Evolutionary conservation across 768 basidiomycete genomes (phyloP), one percentile per base, ranked within the genome.

Genomic region (Xerocomellus intermedius): DNA sequence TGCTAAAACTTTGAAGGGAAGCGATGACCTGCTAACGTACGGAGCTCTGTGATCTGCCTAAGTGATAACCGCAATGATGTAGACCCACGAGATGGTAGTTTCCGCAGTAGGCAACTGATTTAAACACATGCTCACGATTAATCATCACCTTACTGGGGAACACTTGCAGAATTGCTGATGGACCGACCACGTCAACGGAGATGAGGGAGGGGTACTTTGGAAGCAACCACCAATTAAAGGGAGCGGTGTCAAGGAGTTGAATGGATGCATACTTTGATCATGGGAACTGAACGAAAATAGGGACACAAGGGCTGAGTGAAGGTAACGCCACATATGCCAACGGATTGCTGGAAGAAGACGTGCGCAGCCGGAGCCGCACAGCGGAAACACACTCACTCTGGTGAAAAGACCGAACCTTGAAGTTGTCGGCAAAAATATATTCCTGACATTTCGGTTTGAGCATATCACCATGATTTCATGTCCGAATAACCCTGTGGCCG

Each of bases 311-410:
- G 37, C 21, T 21, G 35, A 42, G 42, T 44, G 54, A 52, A 46
- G 28, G 37, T 24, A 26, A 47, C 59, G 57, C 67, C 62, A 67
- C 64, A 63, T 41, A 57, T 36, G 47, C 58, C 47, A 45, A 35
- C 22, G 41, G 37, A 22, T 38, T 30, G 39, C 21, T 49, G 28
- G 49, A 44, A 54, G 53, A 24, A 33, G 53, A 32, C 35, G 28
- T 43, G 42, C 38, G 30, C 44, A 52, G 46, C 35, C n/a, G 17
- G 52, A 42, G 49, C 54, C 37, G 42, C 54, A 53, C 39, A 37
- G 50, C 28, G 47, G 30, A 51, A 36, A 44, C 42, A 47, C 42
- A 47, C 54, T 21, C 39, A 46, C 37, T 28, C 16, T 36, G 22
- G 21, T 33, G 35, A 35, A 42, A 44, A 57, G 14, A n/a, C 13